Percentiles rank a stretch among this genome's conserved stretches.
Evolutionary conservation across 2,329 filamentous ascomycete species (phyloP).

Genomic region (Ophiocordyceps polyrhachis-furcata): DNA sequence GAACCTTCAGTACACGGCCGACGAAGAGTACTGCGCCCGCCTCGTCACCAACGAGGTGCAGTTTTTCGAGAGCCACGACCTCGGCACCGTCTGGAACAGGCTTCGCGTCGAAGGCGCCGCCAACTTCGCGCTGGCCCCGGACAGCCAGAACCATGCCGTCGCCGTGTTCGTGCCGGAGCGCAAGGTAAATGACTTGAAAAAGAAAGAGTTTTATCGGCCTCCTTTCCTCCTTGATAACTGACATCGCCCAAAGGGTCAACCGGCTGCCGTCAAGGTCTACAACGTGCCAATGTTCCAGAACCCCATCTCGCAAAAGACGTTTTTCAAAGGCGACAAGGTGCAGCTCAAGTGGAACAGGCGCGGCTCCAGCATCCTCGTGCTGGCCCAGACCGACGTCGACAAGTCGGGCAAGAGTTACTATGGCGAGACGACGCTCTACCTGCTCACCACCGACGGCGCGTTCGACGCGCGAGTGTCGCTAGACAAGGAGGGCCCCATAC

Average conservation of each 20-base stretch:
- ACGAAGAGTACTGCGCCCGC: slow-evolving; percentile 86
- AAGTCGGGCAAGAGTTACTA: slow-evolving; percentile 99
- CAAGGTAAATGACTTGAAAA: slow-evolving; percentile 58
- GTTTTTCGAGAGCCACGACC: slow-evolving; percentile 78
- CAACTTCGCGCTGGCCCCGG: slow-evolving; percentile 79
- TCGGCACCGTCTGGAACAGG: slow-evolving; percentile 86
- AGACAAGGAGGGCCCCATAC: slow-evolving; percentile 94
- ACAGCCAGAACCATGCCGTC: slow-evolving; percentile 66
- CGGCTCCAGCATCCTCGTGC: slow-evolving; percentile 78
- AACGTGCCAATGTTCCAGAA: slow-evolving; percentile 71
- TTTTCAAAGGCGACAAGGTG: slow-evolving; percentile 98
- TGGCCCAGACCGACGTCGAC: slow-evolving; percentile 95
- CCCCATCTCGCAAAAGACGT: slow-evolving; percentile 90
- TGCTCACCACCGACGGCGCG: slow-evolving; percentile 75
- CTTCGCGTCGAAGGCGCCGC: slow-evolving; percentile 76
- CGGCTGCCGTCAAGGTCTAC: slow-evolving; percentile 84
- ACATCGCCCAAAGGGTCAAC: slow-evolving; percentile 49
- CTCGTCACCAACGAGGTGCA: slow-evolving; percentile 94
- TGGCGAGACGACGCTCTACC: slow-evolving; percentile 90
- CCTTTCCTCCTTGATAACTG: too few relatives aligned
- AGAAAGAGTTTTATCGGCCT: too few relatives aligned
- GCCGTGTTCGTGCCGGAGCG: slow-evolving; percentile 91
- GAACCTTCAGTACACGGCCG: slow-evolving; percentile 92
- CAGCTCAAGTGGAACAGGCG: slow-evolving; percentile 95
- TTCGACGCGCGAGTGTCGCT: slow-evolving; percentile 85